Evolutionary conservation across 2,329 filamentous ascomycete species (phyloP), one percentile per base, ranked within the genome.

Genomic region (Hypoxylon sp.): DNA sequence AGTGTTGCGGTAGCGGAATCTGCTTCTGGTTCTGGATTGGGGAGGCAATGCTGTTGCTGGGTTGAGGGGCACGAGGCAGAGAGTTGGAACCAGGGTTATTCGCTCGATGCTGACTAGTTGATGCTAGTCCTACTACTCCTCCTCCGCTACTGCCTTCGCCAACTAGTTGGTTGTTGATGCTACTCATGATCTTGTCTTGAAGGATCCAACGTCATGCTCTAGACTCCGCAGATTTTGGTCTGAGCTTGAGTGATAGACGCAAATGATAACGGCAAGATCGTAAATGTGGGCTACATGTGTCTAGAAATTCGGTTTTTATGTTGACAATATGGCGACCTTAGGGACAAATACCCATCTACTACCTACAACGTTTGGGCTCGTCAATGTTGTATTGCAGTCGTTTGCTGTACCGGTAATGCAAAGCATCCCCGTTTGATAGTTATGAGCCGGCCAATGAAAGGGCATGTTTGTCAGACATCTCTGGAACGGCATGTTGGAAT

Each of bases 1-100:
- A 87, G 75, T 82, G 79, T 7, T 76, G 77, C 6, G 78, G 79
- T 2, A 68, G 67, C 17, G 74, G 67, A 30, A 43, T 55, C 49
- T 32, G 25, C 52, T 19, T 34, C 3, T 41, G 61, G n/a, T 23
- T 52, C 14, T 59, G 49, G 10, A 25, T 10, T n/a, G 57, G 19
- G 7, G 63, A 7, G 30, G 13, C 13, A 17, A 21, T 21, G 19
- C 25, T 21, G 46, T 13, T 57, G 23, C 23, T 48, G 14, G 46
- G 9, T 28, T 63, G 49, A 28, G 23, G 13, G 4, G 17, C 41
- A 28, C 59, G 34, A 2, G 34, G 23, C 4, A 36, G 11, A 5
- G 51, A 51, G 60, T 45, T 41, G 21, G 43, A 51, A 19, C 7
- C n/a, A 7, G 17, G 38, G 7, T 21, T 43, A 21, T 23, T n/a